Evolutionary conservation across 2,329 filamentous ascomycete genomes (phyloP).

Genomic region (Apiospora saccharicola): DNA sequence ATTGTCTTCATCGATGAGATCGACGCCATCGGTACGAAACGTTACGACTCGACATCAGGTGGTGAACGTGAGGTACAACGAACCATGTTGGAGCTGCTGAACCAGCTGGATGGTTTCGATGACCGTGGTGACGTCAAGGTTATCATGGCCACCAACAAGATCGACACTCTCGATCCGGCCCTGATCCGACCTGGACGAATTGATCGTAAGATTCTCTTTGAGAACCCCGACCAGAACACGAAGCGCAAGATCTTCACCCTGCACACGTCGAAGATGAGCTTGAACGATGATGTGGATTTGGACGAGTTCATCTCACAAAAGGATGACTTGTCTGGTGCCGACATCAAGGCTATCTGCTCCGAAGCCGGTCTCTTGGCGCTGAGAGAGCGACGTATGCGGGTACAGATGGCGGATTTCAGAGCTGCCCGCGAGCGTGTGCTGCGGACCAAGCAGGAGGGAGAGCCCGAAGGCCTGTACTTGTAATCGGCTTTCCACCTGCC

Average conservation of each 20-base stretch:
- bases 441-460: constrained; percentile 98
- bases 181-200: constrained; percentile 97
- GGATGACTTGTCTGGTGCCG: constrained; percentile 94
- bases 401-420: constrained; percentile 98
- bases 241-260: constrained; percentile 98
- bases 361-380: constrained; percentile 95
- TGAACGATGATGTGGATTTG: constrained; percentile 95
- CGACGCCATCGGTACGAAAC: constrained; percentile 97
- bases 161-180: constrained; percentile 94
- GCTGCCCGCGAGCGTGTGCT: constrained; percentile 91
- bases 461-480: constrained; percentile 98
- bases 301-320: constrained; percentile 99
- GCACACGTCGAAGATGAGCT: constrained; percentile 98
- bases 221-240: constrained; percentile 81
- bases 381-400: constrained; percentile 93
- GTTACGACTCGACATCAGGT: constrained; percentile 96
- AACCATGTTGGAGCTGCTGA: constrained; percentile 97
- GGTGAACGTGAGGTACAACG: constrained; percentile 97
- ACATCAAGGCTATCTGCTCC: constrained; percentile 99
- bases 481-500: constrained; percentile 55
- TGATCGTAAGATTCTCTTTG: constrained; percentile 91
- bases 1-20: constrained; percentile 99
- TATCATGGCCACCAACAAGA: constrained; percentile 99
- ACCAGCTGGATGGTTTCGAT: constrained; percentile 98
- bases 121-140: constrained; percentile 99